Evolutionary conservation across 1,284 basidiomycete species (phyloP).

Genomic region (Fomitopsis betulina): DNA sequence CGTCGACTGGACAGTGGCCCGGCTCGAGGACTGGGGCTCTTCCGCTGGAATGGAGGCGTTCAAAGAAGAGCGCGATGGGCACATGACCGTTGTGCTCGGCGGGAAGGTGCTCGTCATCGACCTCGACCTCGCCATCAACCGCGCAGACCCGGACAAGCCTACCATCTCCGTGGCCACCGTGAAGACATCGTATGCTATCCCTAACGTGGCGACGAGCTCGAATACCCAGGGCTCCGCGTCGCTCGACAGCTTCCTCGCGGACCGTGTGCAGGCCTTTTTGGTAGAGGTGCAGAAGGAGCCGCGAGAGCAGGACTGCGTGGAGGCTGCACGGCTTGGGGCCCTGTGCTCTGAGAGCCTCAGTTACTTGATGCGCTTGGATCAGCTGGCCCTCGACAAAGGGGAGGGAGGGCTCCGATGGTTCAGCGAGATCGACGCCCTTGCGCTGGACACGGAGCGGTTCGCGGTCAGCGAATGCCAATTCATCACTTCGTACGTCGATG

Average conservation of each 20-base stretch:
- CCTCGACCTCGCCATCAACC: slow-evolving; percentile 53
- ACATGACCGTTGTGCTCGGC: slow-evolving; percentile 57
- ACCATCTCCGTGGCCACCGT: slow-evolving; percentile 45
- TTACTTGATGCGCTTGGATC: slow-evolving; percentile 69
- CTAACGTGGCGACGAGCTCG: slow-evolving; percentile 36
- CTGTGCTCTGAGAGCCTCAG: slow-evolving; percentile 51
- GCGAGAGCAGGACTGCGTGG: slow-evolving; percentile 42
- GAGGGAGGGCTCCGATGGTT: slow-evolving; percentile 73
- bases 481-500: slow-evolving; percentile 44
- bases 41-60: slow-evolving; percentile 69
- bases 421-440: slow-evolving; percentile 53
- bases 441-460: slow-evolving; percentile 43
- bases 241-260: slow-evolving; percentile 57
- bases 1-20: slow-evolving; percentile 51
- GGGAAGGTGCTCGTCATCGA: slow-evolving; percentile 77
- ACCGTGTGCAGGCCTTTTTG: slow-evolving; percentile 51
- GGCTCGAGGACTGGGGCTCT: slow-evolving; percentile 55
- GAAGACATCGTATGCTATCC: slow-evolving; percentile 71
- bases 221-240: slow-evolving; percentile 46
- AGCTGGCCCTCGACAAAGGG: slow-evolving; percentile 52
- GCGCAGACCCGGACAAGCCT: slow-evolving; percentile 31
- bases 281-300: slow-evolving; percentile 56
- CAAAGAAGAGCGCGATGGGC: slow-evolving; percentile 43
- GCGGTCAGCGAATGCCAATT: slow-evolving; percentile 49
- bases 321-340: slow-evolving; percentile 43